Base-by-base conservation (phyloP, 2,329 filamentous ascomycete genomes). In the Hypomyces rosellus region DNA sequence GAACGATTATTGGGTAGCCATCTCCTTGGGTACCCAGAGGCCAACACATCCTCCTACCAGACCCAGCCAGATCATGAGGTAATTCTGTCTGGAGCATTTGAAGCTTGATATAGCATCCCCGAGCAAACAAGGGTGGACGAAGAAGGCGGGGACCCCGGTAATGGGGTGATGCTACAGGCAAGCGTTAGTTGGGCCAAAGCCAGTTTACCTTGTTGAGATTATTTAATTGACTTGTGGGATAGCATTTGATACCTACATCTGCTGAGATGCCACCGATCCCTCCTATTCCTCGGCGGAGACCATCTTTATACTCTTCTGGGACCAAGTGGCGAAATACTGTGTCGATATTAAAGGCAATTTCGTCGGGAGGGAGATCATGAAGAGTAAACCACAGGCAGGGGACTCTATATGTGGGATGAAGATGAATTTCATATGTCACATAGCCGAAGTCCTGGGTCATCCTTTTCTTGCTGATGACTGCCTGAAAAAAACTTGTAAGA, bases 81-180 rank as follows among this genome's bases (percentile, higher is more conserved):
- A 97, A 60, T 84, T 76, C 61, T 84, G 69, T 65, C 75, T 73
- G 63, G 75, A 67, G 59, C 80, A 83, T 59, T 78, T 71, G 61
- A 89, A 83, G 46, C 72, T 74, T 58, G 75, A 74, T 78, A 97
- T 87, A 47, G 88, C 87, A 57, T 92, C 86, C 50, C 86, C 87
- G 8, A 93, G 88, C 65, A 88, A 82, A 70, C 93, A 97, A 20
- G 93, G 92, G 71, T 99, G 93, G 59, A 97, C 78, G 69, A 96
- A 96, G 69, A 92, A 96, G 45, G 83, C 81, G 38, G 90, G 89
- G 52, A 84, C 69, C 48, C 86, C 86, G 51, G 84, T 88, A 52
- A 88, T 69, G 47, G 93, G 92, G 75, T 97, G 90, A 68, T 95
- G 84, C 82, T 92, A 69, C 65, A 60, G 50, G 51, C 61, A 61